These are phyloP conservation scores for Symbiodinium natans DNA, from an alignment of 73 alveolate genomes.

Conservation along the genomic window DNA sequence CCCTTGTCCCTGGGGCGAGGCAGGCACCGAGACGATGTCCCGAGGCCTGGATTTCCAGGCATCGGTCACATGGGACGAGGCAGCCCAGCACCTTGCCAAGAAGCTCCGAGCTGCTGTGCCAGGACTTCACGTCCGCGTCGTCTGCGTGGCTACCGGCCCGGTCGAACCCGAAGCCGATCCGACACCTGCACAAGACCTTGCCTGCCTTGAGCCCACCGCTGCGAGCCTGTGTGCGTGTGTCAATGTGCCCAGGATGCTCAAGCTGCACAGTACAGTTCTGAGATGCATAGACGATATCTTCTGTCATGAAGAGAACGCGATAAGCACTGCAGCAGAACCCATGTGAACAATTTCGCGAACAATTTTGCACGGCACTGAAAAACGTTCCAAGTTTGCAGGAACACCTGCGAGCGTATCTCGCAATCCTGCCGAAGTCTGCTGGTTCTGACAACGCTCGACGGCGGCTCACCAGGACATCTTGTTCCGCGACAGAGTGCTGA, in stretches of 20 bases:
- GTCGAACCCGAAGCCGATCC: background rate
- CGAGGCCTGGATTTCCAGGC: constrained; percentile 4
- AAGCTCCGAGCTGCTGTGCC: constrained; percentile 66
- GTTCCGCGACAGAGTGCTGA: background rate
- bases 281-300: no score
- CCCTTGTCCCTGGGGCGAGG: constrained; percentile 53
- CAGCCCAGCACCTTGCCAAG: background rate
- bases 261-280: no score
- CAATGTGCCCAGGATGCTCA: background rate
- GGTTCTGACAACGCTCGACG: background rate
- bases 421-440: background rate
- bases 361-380: no score
- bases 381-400: background rate
- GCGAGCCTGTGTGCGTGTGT: background rate
- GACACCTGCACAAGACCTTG: background rate
- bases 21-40: constrained; percentile 34
- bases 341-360: no score
- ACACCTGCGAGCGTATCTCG: background rate
- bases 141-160: background rate
- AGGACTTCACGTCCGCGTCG: background rate
- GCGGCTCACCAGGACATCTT: background rate
- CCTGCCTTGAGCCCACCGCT: no score
- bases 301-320: no score
- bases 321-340: no score
- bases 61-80: constrained; percentile 40